A percentile compares a stretch with the other conserved stretches of the same genome.
Evolutionary conservation across 345 rosid genomes (phyloP).

Genomic region (Brassica napus): DNA sequence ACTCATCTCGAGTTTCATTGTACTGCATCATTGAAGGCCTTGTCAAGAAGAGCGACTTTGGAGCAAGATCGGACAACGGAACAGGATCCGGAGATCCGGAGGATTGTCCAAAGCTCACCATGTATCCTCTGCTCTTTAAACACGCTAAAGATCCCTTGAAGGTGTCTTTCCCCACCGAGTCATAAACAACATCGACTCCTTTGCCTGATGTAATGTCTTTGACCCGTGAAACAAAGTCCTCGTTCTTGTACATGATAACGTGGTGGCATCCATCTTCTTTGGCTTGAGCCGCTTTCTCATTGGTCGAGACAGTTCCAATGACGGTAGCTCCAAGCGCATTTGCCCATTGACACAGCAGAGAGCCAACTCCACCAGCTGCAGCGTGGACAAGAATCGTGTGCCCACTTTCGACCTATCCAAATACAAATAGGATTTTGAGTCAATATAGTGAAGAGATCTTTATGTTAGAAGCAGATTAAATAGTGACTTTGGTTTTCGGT

Average conservation of each 20-base stretch:
- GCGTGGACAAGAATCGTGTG: slow-evolving; percentile 86
- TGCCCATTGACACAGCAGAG: slow-evolving; percentile 91
- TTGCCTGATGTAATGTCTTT: slow-evolving; percentile 75
- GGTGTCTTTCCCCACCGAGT: slow-evolving; percentile 92
- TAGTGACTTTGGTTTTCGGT: background rate
- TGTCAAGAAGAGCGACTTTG: slow-evolving; percentile 77
- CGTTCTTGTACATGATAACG: slow-evolving; percentile 68
- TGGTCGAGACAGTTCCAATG: slow-evolving; percentile 67
- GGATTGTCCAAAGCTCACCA: slow-evolving; percentile 91
- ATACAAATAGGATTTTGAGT: background rate
- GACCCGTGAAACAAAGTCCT: slow-evolving; percentile 77
- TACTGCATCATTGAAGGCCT: slow-evolving; percentile 80
- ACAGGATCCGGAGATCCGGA: slow-evolving; percentile 79
- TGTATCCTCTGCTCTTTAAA: slow-evolving; percentile 71
- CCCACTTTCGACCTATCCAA: slow-evolving; percentile 64
- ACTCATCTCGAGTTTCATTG: slow-evolving; percentile 66
- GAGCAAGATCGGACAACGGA: slow-evolving; percentile 68
- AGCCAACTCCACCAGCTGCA: slow-evolving; percentile 96
- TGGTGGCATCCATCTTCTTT: slow-evolving; percentile 95
- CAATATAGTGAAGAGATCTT: background rate
- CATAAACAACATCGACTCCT: slow-evolving; percentile 83
- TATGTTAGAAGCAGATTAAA: background rate
- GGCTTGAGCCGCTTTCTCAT: slow-evolving; percentile 90
- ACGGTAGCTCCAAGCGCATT: slow-evolving; percentile 87
- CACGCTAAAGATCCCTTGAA: slow-evolving; percentile 79